Conservation (phyloP, 2,329 filamentous ascomycete genomes). For the Ophiostoma australiae region DNA sequence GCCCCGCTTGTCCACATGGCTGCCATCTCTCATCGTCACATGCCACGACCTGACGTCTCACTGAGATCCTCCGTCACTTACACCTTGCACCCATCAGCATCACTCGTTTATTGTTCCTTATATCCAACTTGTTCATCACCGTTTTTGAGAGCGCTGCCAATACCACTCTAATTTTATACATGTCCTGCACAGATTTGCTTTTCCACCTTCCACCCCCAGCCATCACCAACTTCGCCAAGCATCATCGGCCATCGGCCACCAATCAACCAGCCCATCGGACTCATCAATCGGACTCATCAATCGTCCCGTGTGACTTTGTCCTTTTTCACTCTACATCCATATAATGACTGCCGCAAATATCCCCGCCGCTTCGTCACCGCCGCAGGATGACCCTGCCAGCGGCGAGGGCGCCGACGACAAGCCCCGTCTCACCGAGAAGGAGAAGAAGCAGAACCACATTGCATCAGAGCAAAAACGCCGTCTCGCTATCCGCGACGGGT, state of each 20-base stretch:
- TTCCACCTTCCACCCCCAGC: no score
- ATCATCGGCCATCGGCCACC: not conserved
- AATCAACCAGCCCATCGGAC: not conserved
- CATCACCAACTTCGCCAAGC: no score
- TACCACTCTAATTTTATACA: no score
- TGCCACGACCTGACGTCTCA: not conserved
- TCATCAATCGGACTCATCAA: not conserved
- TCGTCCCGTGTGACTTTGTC: not conserved
- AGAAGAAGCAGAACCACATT: conserved; percentile 40
- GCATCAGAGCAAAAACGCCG: conserved; percentile 38
- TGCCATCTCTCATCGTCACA: conserved; percentile 7
- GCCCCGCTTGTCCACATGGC: not conserved
- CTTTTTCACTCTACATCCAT: not conserved
- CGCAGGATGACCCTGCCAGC: conserved; percentile 17
- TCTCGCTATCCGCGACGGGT: conserved; percentile 70
- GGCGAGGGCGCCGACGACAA: conserved; percentile 30
- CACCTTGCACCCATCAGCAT: not conserved
- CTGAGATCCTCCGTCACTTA: not conserved
- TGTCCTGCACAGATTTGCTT: no score
- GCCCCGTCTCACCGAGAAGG: conserved; percentile 37
- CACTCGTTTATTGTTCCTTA: not conserved
- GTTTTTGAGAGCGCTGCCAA: no score
- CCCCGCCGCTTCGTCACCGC: conserved; percentile 18
- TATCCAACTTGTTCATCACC: not conserved
- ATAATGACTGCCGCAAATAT: not conserved